Evolutionary conservation across 1,284 basidiomycete genomes (phyloP).

Genomic region (Pseudozyma hubeiensis): DNA sequence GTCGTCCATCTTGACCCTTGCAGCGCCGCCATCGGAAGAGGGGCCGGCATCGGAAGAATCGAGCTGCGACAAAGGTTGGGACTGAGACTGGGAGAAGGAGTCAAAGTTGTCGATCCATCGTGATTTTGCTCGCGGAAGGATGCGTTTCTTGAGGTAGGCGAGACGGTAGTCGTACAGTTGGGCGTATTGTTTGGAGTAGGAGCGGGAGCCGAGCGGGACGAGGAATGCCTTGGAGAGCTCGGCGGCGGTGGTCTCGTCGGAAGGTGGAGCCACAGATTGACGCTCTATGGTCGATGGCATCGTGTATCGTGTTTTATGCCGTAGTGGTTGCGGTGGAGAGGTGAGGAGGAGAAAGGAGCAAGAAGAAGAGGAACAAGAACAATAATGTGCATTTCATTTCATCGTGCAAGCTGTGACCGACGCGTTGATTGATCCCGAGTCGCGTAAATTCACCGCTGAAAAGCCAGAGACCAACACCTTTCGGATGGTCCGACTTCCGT

Average conservation of each 20-base stretch:
- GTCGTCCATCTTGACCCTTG: conserved; percentile 17
- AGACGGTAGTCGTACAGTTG: conserved; percentile 68
- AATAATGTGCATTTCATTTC: not conserved
- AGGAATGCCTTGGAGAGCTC: conserved; percentile 52
- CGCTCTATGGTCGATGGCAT: conserved; percentile 40
- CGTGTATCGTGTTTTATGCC: not conserved
- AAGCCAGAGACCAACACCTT: conserved; percentile 32
- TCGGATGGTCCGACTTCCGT: conserved; percentile 19
- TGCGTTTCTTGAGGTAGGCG: conserved; percentile 59
- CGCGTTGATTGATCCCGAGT: conserved; percentile 31
- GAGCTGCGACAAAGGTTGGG: conserved; percentile 27
- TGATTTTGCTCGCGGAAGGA: conserved; percentile 46
- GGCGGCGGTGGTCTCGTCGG: not conserved
- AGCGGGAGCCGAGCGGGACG: conserved; percentile 55
- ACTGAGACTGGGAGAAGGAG: conserved; percentile 24
- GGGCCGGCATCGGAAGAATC: conserved; percentile 21
- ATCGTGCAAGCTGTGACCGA: conserved; percentile 7
- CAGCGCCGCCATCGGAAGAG: not conserved
- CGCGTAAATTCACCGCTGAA: conserved; percentile 20
- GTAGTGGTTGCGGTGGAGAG: not conserved
- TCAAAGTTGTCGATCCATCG: conserved; percentile 52
- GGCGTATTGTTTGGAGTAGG: conserved; percentile 63
- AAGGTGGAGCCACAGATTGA: not conserved
- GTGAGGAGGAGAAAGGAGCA: not conserved
- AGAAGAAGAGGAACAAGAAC: conserved; percentile 3